Base-by-base conservation (phyloP, 495 filamentous ascomycete genomes). In the Letharia lupina region DNA sequence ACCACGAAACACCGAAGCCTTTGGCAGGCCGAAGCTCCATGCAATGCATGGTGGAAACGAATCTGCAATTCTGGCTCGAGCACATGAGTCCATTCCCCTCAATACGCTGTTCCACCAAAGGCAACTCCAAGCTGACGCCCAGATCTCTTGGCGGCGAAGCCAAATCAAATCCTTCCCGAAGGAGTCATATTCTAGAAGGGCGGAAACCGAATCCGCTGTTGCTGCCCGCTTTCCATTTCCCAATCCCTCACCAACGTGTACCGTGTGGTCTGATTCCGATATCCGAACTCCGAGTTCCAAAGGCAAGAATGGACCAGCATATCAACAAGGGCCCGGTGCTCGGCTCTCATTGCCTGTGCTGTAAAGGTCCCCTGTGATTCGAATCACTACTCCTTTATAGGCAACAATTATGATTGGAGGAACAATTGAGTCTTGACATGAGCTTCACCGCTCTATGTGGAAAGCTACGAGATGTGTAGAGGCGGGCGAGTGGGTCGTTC, bases 11-110 rank as follows among this genome's bases (percentile, higher is more conserved):
- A 64, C 9, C 12, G 45, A 62, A 57, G 23, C 37, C 39, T 42
- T 18, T 44, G 37, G 60, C 12, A 67, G 48, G 65, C 60, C 16
- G 47, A 48, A 40, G 33, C 33, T 57, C 54, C 33, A 50, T 39
- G 39, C 18, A n/a, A 18, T 16, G 45, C 23, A 39, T 31, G 18
- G 28, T 16, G 31, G 40, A 57, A 37, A 37, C 3, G 5, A 57
- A 33, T 18, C 16, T 57, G 20, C 33, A 3, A 33, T 2, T 57
- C 9, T 20, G 15, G 54, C 16, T 9, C 33, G 15, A 10, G 54
- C 33, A 57, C 12, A 6, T 31, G 33, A 37, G 10, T n/a, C 8
- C 3, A 16, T 56, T 18, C 6, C 4, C 12, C 23, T 33, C 15
- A 35, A 16, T 0, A 35, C 6, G 54, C 54, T 37, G 20, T 57